Conservation (phyloP, 208 protist genomes). For the Wallacemonas sp. region DNA sequence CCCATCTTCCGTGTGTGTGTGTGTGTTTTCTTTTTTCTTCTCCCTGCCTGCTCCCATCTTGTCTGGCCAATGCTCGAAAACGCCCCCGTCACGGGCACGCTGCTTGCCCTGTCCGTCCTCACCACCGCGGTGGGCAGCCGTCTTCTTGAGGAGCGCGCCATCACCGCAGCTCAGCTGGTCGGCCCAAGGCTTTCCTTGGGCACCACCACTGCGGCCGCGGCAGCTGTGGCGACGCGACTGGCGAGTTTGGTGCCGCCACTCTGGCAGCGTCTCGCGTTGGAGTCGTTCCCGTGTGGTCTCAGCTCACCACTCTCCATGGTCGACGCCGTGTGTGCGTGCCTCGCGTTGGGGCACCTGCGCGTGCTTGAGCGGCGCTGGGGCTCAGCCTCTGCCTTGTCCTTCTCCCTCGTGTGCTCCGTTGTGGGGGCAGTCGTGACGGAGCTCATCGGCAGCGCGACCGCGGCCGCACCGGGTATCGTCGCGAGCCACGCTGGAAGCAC, state of each 20-base stretch:
- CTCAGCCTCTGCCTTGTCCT: conserved; percentile 49
- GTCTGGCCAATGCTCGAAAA: conserved; percentile 36
- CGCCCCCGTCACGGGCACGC: conserved; percentile 59
- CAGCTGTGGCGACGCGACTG: not conserved
- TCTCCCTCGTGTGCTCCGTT: conserved; percentile 40
- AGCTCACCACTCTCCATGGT: conserved; percentile 5
- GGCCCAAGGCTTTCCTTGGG: conserved; percentile 1
- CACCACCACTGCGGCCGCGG: not conserved
- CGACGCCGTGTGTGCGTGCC: conserved; percentile 1
- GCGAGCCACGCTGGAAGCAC: too few relatives aligned
- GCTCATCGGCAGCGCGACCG: conserved; percentile 44
- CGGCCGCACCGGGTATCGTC: not conserved
- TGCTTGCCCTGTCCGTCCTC: conserved; percentile 41
- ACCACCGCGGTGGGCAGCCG: conserved; percentile 31
- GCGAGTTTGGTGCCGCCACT: conserved; percentile 10
- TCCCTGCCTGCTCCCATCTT: not conserved
- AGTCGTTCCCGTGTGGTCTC: conserved; percentile 49
- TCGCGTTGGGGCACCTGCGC: conserved; percentile 50
- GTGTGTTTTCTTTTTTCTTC: conserved; percentile 14
- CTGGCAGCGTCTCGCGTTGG: conserved; percentile 33
- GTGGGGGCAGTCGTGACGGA: conserved; percentile 41
- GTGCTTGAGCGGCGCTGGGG: conserved; percentile 72
- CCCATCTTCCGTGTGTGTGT: not conserved
- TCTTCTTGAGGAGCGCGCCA: conserved; percentile 12
- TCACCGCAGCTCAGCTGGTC: conserved; percentile 9